A percentile compares a stretch with the other conserved stretches of the same genome.
These are phyloP conservation scores for Penicillium polonicum DNA, from an alignment of 2,329 filamentous ascomycete species.

Conservation along the genomic window DNA sequence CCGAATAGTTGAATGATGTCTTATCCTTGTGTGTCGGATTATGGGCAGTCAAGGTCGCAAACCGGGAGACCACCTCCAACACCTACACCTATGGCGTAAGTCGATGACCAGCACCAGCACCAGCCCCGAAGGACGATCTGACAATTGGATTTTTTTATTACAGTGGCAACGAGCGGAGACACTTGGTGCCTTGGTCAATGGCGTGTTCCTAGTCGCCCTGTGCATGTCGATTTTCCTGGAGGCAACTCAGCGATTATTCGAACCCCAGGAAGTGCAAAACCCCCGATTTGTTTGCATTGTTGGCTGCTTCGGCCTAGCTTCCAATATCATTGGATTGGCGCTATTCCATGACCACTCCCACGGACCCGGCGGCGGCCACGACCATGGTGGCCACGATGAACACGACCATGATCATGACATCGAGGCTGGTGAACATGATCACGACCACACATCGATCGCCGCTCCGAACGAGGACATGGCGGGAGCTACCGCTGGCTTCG, in stretches of 20 bases:
- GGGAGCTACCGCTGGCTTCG: neutral
- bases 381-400: constrained; percentile 55
- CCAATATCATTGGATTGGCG: constrained; percentile 84
- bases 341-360: constrained; percentile 94
- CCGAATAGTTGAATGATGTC: constrained; percentile 82
- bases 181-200: constrained; percentile 92
- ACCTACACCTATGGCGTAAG: constrained; percentile 91
- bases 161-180: constrained; percentile 98
- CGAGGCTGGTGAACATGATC: constrained; percentile 60
- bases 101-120: constrained; percentile 17
- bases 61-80: constrained; percentile 75
- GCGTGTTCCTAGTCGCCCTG: constrained; percentile 93
- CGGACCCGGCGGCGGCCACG: constrained; percentile 50
- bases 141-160: constrained; percentile 1
- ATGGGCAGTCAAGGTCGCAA: constrained; percentile 91
- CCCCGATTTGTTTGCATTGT: constrained; percentile 87
- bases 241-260: constrained; percentile 85
- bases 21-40: constrained; percentile 87
- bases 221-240: constrained; percentile 97
- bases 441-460: neutral
- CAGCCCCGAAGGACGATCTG: constrained; percentile 7
- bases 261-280: constrained; percentile 82
- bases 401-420: constrained; percentile 39
- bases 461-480: neutral
- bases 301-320: constrained; percentile 78